Evolutionary conservation across 116 monocot genomes (phyloP).

Genomic region (Phalaenopsis hybrid): DNA sequence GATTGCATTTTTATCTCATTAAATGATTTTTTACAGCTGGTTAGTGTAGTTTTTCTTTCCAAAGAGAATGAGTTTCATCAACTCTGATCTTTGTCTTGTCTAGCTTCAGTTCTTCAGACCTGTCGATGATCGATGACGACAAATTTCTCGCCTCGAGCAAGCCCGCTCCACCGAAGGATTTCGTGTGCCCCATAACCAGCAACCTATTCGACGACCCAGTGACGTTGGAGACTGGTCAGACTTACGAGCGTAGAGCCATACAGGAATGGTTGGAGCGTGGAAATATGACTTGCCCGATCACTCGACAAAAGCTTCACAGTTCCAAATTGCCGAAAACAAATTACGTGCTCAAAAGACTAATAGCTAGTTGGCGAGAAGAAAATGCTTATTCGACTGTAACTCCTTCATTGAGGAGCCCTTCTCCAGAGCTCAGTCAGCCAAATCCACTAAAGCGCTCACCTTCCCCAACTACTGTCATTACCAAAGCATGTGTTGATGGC

Average conservation of each 20-base stretch:
- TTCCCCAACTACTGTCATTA: conserved; percentile 48
- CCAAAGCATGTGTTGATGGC: conserved; percentile 25
- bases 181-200: conserved; percentile 57
- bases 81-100: background rate
- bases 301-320: conserved; percentile 43
- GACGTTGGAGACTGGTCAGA: conserved; percentile 56
- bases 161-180: conserved; percentile 46
- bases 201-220: conserved; percentile 53
- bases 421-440: background rate
- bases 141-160: conserved; percentile 8
- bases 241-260: conserved; percentile 51
- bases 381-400: conserved; percentile 19
- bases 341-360: conserved; percentile 55
- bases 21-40: background rate
- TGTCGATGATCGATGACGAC: conserved; percentile 21
- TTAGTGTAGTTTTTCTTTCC: background rate
- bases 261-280: conserved; percentile 53
- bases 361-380: conserved; percentile 41
- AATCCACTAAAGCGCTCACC: conserved; percentile 14
- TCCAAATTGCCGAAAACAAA: conserved; percentile 53
- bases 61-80: background rate
- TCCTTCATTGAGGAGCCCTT: conserved; percentile 11
- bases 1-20: background rate
- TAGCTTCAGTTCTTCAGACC: conserved; percentile 19
- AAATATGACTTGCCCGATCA: conserved; percentile 53